These are phyloP conservation scores for Candida methanosorbosa DNA, from an alignment of 805 yeast genomes.

Conservation along the genomic window DNA sequence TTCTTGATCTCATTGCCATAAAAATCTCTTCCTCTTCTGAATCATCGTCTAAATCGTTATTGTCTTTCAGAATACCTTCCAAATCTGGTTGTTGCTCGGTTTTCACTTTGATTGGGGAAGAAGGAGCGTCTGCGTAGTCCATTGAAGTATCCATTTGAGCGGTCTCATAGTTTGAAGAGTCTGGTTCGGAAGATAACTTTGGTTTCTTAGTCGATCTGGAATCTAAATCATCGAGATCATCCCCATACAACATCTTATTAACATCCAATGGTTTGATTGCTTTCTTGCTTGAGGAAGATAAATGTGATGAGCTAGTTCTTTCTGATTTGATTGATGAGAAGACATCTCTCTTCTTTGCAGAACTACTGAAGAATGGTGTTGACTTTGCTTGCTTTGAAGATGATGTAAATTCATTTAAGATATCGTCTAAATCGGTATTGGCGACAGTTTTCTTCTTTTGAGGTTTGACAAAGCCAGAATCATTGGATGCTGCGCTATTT, in stretches of 20 bases:
- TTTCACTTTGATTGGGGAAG: constrained; percentile 19
- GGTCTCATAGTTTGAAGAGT: constrained; percentile 13
- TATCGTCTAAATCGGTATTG: constrained; percentile 52
- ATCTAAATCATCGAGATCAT: constrained; percentile 6
- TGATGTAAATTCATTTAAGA: constrained; percentile 46
- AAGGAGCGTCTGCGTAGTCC: constrained; percentile 16
- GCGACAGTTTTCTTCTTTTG: constrained; percentile 33
- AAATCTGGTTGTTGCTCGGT: neutral
- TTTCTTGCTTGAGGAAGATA: constrained; percentile 20
- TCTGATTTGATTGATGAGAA: constrained; percentile 19
- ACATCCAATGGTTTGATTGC: constrained; percentile 14
- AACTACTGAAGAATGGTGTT: constrained; percentile 12
- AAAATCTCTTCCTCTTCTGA: constrained; percentile 51
- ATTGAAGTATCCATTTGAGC: constrained; percentile 5
- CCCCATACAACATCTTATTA: constrained; percentile 12
- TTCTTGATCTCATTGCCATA: constrained; percentile 44
- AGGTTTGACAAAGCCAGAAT: no score
- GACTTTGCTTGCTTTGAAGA: constrained; percentile 12
- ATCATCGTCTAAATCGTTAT: constrained; percentile 19
- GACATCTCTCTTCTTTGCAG: constrained; percentile 15
- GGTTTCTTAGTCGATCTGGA: constrained; percentile 11
- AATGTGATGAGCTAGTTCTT: constrained; percentile 13
- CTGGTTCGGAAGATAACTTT: constrained; percentile 15
- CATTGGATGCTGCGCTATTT: constrained; percentile 13
- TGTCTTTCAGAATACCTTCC: constrained; percentile 1